Evolutionary conservation across 352 stramenopile species (phyloP).

Genomic region (Phytophthora citrophthora): DNA sequence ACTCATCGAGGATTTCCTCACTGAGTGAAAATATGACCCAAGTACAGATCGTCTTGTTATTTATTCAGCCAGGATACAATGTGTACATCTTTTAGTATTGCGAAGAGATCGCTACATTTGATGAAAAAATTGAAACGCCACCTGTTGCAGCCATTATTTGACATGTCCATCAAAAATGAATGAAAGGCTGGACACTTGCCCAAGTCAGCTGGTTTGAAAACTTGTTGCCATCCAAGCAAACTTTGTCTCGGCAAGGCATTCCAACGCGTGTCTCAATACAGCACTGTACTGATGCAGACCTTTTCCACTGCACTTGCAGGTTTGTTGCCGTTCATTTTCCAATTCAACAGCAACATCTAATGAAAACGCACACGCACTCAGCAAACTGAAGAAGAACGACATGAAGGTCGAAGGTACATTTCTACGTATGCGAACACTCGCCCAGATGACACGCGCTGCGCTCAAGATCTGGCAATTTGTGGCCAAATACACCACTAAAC

Average conservation of each 20-base stretch:
- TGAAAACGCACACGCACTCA: conserved; percentile 14
- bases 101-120: conserved; percentile 13
- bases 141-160: conserved; percentile 17
- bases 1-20: conserved; percentile 46
- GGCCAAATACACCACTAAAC: conserved; percentile 29
- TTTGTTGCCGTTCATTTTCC: conserved; percentile 18
- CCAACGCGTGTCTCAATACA: conserved; percentile 35
- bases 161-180: neutral
- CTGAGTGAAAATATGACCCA: conserved; percentile 3
- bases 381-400: conserved; percentile 10
- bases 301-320: neutral
- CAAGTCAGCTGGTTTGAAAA: conserved; percentile 7
- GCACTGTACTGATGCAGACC: neutral
- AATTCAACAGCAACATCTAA: conserved; percentile 24
- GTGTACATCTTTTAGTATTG: neutral
- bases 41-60: neutral
- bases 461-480: conserved; percentile 35
- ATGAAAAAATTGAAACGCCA: conserved; percentile 15
- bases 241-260: conserved; percentile 16
- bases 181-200: conserved; percentile 13
- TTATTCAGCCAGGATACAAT: conserved; percentile 8
- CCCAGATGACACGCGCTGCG: conserved; percentile 20
- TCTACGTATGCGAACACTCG: conserved; percentile 11
- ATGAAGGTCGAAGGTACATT: conserved; percentile 29
- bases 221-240: conserved; percentile 5